Base-by-base conservation (phyloP, 768 basidiomycete species). In the Gloeopeniophorella convolvens region DNA sequence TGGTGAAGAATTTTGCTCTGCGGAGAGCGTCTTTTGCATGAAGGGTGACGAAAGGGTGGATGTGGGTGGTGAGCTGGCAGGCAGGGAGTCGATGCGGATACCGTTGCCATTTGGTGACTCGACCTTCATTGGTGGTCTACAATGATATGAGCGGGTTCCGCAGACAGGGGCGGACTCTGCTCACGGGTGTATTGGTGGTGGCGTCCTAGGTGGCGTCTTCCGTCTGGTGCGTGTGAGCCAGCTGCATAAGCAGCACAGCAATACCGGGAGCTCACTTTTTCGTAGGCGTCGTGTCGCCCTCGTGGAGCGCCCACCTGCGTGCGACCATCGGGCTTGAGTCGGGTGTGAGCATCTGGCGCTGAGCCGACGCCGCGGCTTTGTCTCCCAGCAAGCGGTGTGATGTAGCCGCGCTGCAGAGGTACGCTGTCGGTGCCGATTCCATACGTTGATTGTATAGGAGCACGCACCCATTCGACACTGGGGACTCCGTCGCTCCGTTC, bases 1-100 rank as follows among this genome's bases (percentile, higher is more conserved):
- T 1, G 58, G 32, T 13, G 39, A 26, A 16, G 56, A 33, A 32
- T n/a, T 48, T 35, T 48, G 58, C 31, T 61, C 58, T 15, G 55
- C 27, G 15, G 59, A 32, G 23, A 54, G 46, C 12, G 56, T 35
- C 36, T 57, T 59, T 39, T 59, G 61, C 46, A 62, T 59, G 42
- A 70, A 69, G 13, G 64, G 67, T 3, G 63, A 69, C 9, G 68
- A 64, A 12, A 63, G 60, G 13, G 47, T 45, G 28, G 62, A 65
- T 16, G 50, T 44, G 18, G 62, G 45, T 26, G 65, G 48, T 39
- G 60, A 37, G 33, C 56, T 46, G 50, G 62, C 57, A 8, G 64
- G 59, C 10, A 30, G 39, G 18, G 59, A 32, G 44, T 43, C 44
- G 30, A 44, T 26, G 33, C 46, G 33, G 43, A 30, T 15, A 53